These are phyloP conservation scores for Stachybotrys chartarum DNA, from an alignment of 2,329 filamentous ascomycete species.

Conservation along the genomic window DNA sequence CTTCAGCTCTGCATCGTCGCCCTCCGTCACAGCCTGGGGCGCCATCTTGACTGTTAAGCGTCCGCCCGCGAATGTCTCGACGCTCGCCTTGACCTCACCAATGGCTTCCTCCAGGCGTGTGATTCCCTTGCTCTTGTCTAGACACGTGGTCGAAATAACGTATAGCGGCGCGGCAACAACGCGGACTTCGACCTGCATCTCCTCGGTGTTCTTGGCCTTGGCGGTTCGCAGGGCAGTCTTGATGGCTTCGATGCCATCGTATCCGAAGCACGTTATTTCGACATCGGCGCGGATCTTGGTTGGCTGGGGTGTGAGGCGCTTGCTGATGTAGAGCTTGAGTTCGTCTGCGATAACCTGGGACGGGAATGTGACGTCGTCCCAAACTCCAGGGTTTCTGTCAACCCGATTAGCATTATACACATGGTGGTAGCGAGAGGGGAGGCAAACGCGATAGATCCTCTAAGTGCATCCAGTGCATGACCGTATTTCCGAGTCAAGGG, in stretches of 20 bases:
- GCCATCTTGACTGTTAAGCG: slow-evolving; percentile 93
- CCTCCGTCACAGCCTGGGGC: slow-evolving; percentile 97
- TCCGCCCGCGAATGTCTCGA: slow-evolving; percentile 64
- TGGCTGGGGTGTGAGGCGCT: slow-evolving; percentile 94
- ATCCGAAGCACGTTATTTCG: slow-evolving; percentile 90
- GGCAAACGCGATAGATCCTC: slow-evolving; percentile 90
- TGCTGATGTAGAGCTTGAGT: slow-evolving; percentile 90
- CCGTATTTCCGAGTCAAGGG: slow-evolving; percentile 97
- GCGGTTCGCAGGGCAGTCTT: slow-evolving; percentile 87
- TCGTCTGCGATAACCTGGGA: slow-evolving; percentile 81
- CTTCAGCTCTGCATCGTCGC: slow-evolving; percentile 93
- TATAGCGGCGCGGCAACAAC: slow-evolving; percentile 97
- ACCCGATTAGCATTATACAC: neutral
- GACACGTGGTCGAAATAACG: slow-evolving; percentile 88
- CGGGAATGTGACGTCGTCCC: slow-evolving; percentile 87
- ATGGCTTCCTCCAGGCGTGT: slow-evolving; percentile 82
- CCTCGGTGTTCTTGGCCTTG: slow-evolving; percentile 84
- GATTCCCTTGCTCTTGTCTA: slow-evolving; percentile 88
- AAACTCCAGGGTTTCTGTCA: slow-evolving; percentile 81
- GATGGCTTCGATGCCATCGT: slow-evolving; percentile 97
- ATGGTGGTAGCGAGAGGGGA: neutral
- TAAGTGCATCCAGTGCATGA: slow-evolving; percentile 95
- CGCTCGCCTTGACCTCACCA: slow-evolving; percentile 74
- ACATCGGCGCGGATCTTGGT: slow-evolving; percentile 98
- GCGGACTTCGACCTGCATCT: slow-evolving; percentile 95